Conservation (phyloP, 768 basidiomycete species). For the Collybia mongolica region DNA sequence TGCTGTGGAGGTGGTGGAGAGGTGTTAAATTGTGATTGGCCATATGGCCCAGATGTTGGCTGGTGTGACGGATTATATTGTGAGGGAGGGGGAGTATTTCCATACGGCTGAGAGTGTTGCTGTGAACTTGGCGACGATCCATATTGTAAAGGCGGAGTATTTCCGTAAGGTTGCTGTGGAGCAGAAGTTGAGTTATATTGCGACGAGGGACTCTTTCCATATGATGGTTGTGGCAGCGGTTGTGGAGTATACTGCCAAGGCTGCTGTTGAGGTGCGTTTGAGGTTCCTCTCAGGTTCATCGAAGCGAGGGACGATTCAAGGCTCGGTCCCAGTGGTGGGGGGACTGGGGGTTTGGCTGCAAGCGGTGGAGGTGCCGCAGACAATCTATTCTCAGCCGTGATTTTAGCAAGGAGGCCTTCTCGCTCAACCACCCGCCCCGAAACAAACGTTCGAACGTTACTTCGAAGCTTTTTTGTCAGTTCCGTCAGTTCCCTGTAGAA, state of each 20-base stretch:
- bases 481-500: slow-evolving; percentile 85
- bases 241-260: slow-evolving; percentile 16
- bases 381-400: slow-evolving; percentile 71
- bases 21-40: slow-evolving; percentile 17
- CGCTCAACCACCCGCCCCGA: slow-evolving; percentile 67
- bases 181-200: slow-evolving; percentile 19
- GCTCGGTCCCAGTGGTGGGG: slow-evolving; percentile 37
- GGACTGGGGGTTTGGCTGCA: slow-evolving; percentile 47
- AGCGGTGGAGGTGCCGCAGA: slow-evolving; percentile 45
- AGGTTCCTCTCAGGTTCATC: slow-evolving; percentile 15
- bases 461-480: slow-evolving; percentile 54
- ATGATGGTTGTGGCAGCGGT: slow-evolving; percentile 11
- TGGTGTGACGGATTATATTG: slow-evolving; percentile 7
- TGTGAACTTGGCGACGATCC: slow-evolving; percentile 15
- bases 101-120: slow-evolving; percentile 16
- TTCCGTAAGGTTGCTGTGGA: slow-evolving; percentile 15
- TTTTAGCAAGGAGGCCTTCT: slow-evolving; percentile 60
- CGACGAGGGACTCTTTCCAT: slow-evolving; percentile 10
- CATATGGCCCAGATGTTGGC: slow-evolving; percentile 14
- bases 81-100: too few species aligned
- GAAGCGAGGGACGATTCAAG: slow-evolving; percentile 9
- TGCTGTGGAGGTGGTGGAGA: slow-evolving; percentile 16
- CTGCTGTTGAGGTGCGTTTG: slow-evolving; percentile 16
- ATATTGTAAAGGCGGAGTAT: slow-evolving; percentile 7
- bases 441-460: slow-evolving; percentile 63